These are phyloP conservation scores for Lepiota venenata DNA, from an alignment of 768 basidiomycete species.

Conservation along the genomic window DNA sequence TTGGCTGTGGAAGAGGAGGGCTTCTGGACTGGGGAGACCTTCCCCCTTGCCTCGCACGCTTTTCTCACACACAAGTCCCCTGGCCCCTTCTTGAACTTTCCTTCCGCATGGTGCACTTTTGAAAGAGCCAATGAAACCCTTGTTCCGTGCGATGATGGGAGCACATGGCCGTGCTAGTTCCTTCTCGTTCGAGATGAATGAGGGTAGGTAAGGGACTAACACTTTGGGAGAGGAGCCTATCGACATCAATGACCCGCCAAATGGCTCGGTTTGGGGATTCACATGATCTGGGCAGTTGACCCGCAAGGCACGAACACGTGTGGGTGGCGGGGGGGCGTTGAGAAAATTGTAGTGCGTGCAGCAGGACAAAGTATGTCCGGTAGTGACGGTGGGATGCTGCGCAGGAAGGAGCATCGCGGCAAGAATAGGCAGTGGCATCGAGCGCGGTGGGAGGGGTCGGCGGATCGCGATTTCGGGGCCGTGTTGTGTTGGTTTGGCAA, in stretches of 20 bases:
- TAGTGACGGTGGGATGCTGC: not conserved
- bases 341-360: too few relatives aligned
- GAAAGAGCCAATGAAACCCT: not conserved
- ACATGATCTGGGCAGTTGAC: not conserved
- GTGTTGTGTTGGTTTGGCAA: not conserved
- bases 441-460: slow-evolving; percentile 2
- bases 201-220: not conserved
- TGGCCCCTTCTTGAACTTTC: not conserved
- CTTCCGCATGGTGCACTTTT: slow-evolving; percentile 1
- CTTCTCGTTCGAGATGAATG: too few relatives aligned
- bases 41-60: too few relatives aligned
- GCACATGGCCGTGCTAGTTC: not conserved
- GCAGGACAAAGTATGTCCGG: not conserved
- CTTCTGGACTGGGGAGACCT: not conserved
- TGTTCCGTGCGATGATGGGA: slow-evolving; percentile 1
- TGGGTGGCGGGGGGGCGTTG: not conserved
- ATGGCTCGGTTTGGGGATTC: too few relatives aligned
- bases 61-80: too few relatives aligned
- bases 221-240: not conserved
- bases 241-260: not conserved
- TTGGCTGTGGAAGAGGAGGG: not conserved
- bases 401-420: slow-evolving; percentile 1
- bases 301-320: not conserved
- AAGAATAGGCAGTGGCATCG: not conserved
- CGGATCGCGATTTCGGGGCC: slow-evolving; percentile 15